Evolutionary conservation across 306 rosid species (phyloP).

Genomic region (Dalbergia cochinchinensis): DNA sequence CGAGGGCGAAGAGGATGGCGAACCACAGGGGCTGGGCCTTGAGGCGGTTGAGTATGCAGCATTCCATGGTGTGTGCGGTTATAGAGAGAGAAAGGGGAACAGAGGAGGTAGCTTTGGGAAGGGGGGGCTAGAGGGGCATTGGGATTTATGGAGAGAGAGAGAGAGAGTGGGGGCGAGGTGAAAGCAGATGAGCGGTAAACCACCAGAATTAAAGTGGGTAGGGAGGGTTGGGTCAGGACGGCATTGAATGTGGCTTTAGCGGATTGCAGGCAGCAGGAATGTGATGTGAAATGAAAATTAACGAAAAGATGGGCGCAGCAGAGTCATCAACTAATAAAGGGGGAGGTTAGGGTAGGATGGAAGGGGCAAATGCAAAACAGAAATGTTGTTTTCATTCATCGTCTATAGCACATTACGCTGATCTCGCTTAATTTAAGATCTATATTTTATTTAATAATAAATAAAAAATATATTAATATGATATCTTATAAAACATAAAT

Average conservation of each 20-base stretch:
- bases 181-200: slow-evolving; percentile 84
- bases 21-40: slow-evolving; percentile 75
- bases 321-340: too few species aligned
- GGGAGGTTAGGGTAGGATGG: too few species aligned
- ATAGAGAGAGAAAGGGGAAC: background rate
- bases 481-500: too few species aligned
- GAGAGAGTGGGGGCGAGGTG: slow-evolving; percentile 29
- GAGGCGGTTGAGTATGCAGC: slow-evolving; percentile 53
- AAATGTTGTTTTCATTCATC: too few species aligned
- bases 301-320: too few species aligned
- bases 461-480: too few species aligned
- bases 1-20: slow-evolving; percentile 52
- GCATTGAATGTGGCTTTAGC: background rate
- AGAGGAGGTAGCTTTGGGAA: too few species aligned
- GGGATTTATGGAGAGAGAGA: slow-evolving; percentile 19
- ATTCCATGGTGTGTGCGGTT: slow-evolving; percentile 51
- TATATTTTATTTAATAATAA: too few species aligned
- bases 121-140: background rate
- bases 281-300: too few species aligned
- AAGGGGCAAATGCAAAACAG: background rate
- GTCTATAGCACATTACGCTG: too few species aligned
- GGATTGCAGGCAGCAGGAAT: background rate
- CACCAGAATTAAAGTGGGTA: slow-evolving; percentile 55
- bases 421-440: too few species aligned
- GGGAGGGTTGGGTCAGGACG: background rate